Evolutionary conservation across 148 eudicot genomes (phyloP), one percentile per base, ranked within the genome.

Genomic region (Limonium bicolor): DNA sequence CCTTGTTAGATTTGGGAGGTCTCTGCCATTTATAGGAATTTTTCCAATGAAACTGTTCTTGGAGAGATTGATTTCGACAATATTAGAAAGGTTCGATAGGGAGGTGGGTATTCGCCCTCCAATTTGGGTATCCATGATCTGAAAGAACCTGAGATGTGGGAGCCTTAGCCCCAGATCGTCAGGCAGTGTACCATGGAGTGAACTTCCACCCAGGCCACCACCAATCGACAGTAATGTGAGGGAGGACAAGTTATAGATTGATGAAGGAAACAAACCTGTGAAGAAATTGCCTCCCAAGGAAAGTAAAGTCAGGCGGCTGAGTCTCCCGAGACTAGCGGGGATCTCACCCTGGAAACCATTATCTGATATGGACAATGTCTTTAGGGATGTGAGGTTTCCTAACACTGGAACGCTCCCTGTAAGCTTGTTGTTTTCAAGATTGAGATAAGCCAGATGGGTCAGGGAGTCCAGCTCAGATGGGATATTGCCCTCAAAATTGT

Each of bases 101-200:
- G 48, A 43, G 27, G 10, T 13, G 7, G 48, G 48, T 14, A 43
- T 6, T 43, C 16, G 48, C 2, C 48, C 31, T 3, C 5, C 16
- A 13, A 43, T 4, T 1, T 4, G 27, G 20, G 14, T 43, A 31
- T 43, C 11, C 0, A 11, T 0, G 0, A 43, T 1, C 6, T 4
- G 0, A 41, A 41, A 4, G 25, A 6, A 5, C 0, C 5, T 0
- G 8, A 25, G 31, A 23, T 4, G 61, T 43, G 35, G 40, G n/a
- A 28, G 65, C 42, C 17, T 45, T 40, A 7, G 14, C 10, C 27
- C 70, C 64, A 16, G 53, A 31, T 60, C 43, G 3, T 43, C 24
- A 10, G 65, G 70, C 21, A 65, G 57, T 4, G 8, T 26, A 8
- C 70, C 70, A 27, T 50, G 40, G 23, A 65, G 28, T 5, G 22